Evolutionary conservation across 192 early-diverging fungal genomes (phyloP).

Genomic region (Coemansia sp.): DNA sequence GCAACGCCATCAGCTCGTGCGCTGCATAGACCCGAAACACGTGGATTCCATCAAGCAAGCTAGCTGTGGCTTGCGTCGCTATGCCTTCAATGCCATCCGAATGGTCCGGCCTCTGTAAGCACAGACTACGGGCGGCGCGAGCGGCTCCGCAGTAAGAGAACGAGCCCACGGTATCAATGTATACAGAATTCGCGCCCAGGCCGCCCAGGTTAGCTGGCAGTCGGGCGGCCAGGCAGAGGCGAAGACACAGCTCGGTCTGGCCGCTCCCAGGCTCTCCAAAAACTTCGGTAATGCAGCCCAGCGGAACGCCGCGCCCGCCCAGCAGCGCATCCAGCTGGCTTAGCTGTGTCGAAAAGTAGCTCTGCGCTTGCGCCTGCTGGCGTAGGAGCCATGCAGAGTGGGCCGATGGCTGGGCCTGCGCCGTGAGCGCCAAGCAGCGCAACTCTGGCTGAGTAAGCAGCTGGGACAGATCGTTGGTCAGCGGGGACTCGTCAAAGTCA

Average conservation of each 20-base stretch:
- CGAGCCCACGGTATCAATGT: conserved; percentile 17
- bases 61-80: neutral
- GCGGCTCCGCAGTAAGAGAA: conserved; percentile 13
- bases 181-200: conserved; percentile 6
- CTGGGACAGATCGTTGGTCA: neutral
- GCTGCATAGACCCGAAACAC: conserved; percentile 27
- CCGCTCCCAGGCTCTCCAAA: conserved; percentile 14
- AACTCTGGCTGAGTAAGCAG: conserved; percentile 1
- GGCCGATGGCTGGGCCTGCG: neutral
- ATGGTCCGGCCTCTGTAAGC: neutral
- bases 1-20: conserved; percentile 26
- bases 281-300: conserved; percentile 15
- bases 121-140: neutral
- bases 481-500: conserved; percentile 15
- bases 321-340: conserved; percentile 15
- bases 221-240: conserved; percentile 17
- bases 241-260: conserved; percentile 19
- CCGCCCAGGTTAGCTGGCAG: conserved; percentile 2
- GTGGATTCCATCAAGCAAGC: conserved; percentile 5
- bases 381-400: conserved; percentile 6
- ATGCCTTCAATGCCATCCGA: neutral
- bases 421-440: neutral
- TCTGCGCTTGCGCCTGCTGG: conserved; percentile 5
- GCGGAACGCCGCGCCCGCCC: conserved; percentile 9
- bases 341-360: conserved; percentile 10